Conservation (phyloP, 176 grass and related monocot genomes). For the Olyra latifolia region DNA sequence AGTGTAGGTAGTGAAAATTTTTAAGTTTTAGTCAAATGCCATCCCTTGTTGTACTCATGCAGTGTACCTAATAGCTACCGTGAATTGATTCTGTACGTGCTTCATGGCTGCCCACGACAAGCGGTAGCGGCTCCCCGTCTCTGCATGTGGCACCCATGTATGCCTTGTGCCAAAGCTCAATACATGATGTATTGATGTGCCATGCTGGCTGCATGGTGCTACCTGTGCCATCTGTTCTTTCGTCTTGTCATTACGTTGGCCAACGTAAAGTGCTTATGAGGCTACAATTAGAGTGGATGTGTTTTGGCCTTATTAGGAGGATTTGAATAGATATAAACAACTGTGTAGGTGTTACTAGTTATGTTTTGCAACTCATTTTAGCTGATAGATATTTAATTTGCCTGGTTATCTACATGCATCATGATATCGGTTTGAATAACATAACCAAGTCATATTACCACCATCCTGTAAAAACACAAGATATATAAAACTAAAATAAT, state of each 20-base stretch:
- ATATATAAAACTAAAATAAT: not conserved
- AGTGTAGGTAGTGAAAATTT: not conserved
- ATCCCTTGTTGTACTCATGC: not conserved
- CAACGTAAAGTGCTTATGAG: not conserved
- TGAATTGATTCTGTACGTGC: not conserved
- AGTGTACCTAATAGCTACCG: not conserved
- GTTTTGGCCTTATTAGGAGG: not conserved
- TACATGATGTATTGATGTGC: not conserved
- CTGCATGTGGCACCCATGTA: not conserved
- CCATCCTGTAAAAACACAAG: not conserved
- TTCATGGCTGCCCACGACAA: not conserved
- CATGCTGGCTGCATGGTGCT: not conserved
- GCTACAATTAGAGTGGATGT: not conserved
- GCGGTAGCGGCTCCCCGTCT: not conserved
- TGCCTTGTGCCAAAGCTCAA: not conserved
- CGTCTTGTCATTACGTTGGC: not conserved
- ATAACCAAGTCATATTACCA: not conserved
- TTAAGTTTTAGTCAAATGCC: not conserved
- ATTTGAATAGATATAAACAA: not conserved
- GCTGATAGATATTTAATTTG: not conserved
- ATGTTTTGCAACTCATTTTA: slow-evolving; percentile 2
- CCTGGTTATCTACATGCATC: not conserved
- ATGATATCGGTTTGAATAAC: not conserved
- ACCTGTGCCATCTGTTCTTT: not conserved
- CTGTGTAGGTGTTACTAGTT: not conserved